phyloP scores from a whole-genome alignment of 108 stramenopile genomes.

The Asterionellopsis glacialis region DNA sequence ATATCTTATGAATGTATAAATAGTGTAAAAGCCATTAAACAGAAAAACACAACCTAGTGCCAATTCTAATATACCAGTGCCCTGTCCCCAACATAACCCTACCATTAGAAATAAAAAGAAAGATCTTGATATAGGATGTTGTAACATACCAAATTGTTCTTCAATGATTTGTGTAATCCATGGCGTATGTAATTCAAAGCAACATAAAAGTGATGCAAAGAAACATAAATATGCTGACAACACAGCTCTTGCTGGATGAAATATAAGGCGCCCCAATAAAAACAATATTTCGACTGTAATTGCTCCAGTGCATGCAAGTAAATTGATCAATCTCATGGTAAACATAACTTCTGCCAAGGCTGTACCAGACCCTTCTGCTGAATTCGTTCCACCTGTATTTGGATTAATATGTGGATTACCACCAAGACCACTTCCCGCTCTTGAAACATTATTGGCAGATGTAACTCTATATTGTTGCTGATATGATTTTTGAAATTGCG shows the following conservation, averaged over 20 bases:
- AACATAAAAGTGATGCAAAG: slow-evolving; percentile 1
- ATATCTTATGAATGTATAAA: not conserved
- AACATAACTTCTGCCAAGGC: not conserved
- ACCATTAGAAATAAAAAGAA: not conserved
- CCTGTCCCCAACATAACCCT: not conserved
- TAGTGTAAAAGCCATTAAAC: not conserved
- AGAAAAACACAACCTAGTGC: not conserved
- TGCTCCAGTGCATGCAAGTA: not conserved
- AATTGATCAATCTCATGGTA: not conserved
- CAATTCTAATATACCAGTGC: not conserved
- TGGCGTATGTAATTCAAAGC: slow-evolving; percentile 1
- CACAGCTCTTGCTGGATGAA: not conserved
- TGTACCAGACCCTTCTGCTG: not conserved
- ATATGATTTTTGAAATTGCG: not conserved
- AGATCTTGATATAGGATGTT: not conserved
- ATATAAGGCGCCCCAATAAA: not conserved
- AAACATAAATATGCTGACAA: not conserved
- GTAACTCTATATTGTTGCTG: not conserved
- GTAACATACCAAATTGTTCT: not conserved
- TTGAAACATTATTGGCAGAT: not conserved
- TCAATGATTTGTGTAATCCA: not conserved
- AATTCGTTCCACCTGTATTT: not conserved
- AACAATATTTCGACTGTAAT: not conserved
- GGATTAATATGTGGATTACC: not conserved
- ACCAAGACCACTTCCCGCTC: not conserved